A percentile compares a stretch with the other conserved stretches of the same genome.
These are phyloP conservation scores for Henckelia pumila DNA, from an alignment of 257 asterid species.

Conservation along the genomic window DNA sequence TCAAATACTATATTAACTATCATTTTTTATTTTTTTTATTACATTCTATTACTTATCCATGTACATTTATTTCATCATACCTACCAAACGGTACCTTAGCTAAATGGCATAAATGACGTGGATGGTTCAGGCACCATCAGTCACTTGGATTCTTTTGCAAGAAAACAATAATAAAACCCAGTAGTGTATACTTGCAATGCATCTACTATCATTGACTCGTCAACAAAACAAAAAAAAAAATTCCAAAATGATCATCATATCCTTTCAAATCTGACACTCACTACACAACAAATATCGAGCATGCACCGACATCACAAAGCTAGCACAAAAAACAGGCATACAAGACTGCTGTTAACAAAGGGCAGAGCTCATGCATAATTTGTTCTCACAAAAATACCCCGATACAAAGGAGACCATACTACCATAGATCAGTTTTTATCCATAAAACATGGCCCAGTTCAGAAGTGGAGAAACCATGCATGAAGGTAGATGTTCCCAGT, in stretches of 20 bases:
- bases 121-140: background rate
- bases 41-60: no score
- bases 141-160: background rate
- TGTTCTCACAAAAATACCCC: slow-evolving; percentile 1
- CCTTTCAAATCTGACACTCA: background rate
- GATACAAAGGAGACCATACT: background rate
- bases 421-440: background rate
- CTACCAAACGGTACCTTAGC: no score
- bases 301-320: background rate
- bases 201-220: background rate
- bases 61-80: no score
- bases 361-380: slow-evolving; percentile 1
- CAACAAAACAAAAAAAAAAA: background rate
- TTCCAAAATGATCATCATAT: background rate
- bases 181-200: background rate
- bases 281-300: background rate
- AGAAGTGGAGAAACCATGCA: slow-evolving; percentile 17
- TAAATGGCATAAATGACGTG: background rate
- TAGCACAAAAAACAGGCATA: background rate
- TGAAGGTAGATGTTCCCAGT: background rate
- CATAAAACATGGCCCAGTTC: background rate
- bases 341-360: slow-evolving; percentile 11
- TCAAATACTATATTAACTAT: no score
- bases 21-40: no score
- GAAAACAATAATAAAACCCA: background rate